Conservation (phyloP, 2,329 filamentous ascomycete species). For the Plectosphaerella sp. region DNA sequence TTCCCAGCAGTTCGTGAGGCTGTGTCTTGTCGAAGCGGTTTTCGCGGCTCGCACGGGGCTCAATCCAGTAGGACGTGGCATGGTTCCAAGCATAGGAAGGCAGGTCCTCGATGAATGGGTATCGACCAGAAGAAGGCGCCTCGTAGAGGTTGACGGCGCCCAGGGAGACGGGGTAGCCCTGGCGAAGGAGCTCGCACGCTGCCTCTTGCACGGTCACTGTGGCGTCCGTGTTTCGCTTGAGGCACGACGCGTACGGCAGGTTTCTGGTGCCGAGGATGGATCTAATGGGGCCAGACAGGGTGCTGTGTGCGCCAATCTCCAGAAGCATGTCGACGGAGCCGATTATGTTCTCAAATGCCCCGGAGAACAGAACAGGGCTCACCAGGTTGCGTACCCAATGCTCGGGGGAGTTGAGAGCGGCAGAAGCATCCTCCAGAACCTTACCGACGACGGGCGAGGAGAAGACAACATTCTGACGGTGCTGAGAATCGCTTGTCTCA, state of each 20-base stretch:
- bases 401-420: constrained; percentile 21
- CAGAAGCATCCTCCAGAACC: background rate
- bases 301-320: constrained; percentile 47
- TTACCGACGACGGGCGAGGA: constrained; percentile 4
- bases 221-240: constrained; percentile 48
- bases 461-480: background rate
- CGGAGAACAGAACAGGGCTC: constrained; percentile 37
- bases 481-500: background rate
- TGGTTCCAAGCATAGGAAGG: constrained; percentile 45
- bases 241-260: constrained; percentile 36
- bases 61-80: constrained; percentile 40
- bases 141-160: constrained; percentile 20
- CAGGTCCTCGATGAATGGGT: constrained; percentile 25
- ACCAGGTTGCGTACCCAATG: constrained; percentile 44
- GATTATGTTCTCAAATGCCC: constrained; percentile 31
- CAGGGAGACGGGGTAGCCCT: constrained; percentile 37
- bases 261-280: constrained; percentile 43
- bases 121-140: background rate
- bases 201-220: constrained; percentile 39
- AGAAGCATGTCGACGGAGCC: constrained; percentile 26
- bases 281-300: constrained; percentile 44
- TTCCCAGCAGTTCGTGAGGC: constrained; percentile 42
- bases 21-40: constrained; percentile 34
- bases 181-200: constrained; percentile 38
- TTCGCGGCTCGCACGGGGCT: constrained; percentile 36